phyloP scores from a whole-genome alignment of 176 grass and related monocot genomes.

The Puya raimondii region DNA sequence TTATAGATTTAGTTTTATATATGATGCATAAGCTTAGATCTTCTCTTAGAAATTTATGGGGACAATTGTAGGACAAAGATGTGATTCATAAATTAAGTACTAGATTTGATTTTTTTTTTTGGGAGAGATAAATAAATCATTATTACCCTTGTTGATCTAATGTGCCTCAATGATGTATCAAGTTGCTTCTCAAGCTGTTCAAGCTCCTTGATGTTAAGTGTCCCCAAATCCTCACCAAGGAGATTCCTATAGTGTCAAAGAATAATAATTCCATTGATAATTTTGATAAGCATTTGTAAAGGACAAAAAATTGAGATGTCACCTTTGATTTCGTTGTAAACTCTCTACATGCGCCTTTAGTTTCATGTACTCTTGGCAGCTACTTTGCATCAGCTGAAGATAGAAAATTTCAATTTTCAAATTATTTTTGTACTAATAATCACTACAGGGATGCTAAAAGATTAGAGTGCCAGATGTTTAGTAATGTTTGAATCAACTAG shows the following conservation, averaged over 20 bases:
- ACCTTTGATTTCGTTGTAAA: slow-evolving; percentile 79
- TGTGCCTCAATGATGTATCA: slow-evolving; percentile 84
- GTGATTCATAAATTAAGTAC: no score
- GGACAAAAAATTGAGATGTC: slow-evolving; percentile 2
- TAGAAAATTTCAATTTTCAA: slow-evolving; percentile 1
- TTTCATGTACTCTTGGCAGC: slow-evolving; percentile 70
- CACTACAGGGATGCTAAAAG: no score
- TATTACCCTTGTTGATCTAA: slow-evolving; percentile 86
- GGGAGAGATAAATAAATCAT: not conserved
- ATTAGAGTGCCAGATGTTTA: no score
- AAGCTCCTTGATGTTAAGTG: slow-evolving; percentile 57
- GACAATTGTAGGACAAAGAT: no score
- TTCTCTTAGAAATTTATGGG: no score
- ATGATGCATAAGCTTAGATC: no score
- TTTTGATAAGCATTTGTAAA: not conserved
- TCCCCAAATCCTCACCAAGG: slow-evolving; percentile 71
- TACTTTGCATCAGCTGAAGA: slow-evolving; percentile 70
- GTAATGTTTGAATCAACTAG: no score
- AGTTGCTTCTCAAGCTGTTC: slow-evolving; percentile 87
- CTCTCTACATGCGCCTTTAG: slow-evolving; percentile 63
- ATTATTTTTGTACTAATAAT: not conserved
- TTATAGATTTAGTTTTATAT: no score
- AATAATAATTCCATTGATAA: not conserved
- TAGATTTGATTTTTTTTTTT: no score
- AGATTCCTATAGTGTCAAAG: slow-evolving; percentile 55